Evolutionary conservation across 208 protist genomes (phyloP), one percentile per base, ranked within the genome.

Genomic region (Leishmania aethiopica): DNA sequence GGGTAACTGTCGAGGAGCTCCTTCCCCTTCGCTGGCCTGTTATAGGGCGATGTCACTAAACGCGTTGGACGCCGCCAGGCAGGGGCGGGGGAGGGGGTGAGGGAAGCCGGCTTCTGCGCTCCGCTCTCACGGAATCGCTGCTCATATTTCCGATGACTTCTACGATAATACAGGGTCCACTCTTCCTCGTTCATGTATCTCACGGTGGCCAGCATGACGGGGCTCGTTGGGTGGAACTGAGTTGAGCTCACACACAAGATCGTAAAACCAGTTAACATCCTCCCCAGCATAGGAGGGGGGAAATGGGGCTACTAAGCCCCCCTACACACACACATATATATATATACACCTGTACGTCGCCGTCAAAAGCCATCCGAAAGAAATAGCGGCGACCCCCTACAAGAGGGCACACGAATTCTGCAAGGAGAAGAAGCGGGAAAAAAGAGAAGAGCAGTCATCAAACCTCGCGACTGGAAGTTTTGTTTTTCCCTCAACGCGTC

Each of bases 361-460:
- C 13, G 28, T 25, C 32, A 19, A 45, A 73, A 73, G 69, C n/a
- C 66, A 35, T 15, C 66, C n/a, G 66, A 42, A 62, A 69, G 32
- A 40, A 69, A 69, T 40, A 69, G 62, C 62, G 32, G 32, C 40
- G 62, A 37, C n/a, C 32, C 7, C 0, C 47, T 47, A 5, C 40
- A 45, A 75, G 70, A 47, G 25, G 47, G 40, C 10, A 47, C 11
- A 55, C 5, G 6, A 75, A 1, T 75, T 25, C 25, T 57, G 40
- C 70, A 75, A 75, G 47, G 28, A 75, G 62, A 75, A 67, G 62
- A 10, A 67, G 62, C 28, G 62, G n/a, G 62, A 40, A 69, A 69
- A 69, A 11, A 69, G 32, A 69, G 47, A 77, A 42, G 13, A 62
- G 15, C 51, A 32, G 32, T 32, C 25, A 40, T 25, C 22, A 45